phyloP scores from a whole-genome alignment of 495 filamentous ascomycete genomes.

The Penicillium mononematosum region DNA sequence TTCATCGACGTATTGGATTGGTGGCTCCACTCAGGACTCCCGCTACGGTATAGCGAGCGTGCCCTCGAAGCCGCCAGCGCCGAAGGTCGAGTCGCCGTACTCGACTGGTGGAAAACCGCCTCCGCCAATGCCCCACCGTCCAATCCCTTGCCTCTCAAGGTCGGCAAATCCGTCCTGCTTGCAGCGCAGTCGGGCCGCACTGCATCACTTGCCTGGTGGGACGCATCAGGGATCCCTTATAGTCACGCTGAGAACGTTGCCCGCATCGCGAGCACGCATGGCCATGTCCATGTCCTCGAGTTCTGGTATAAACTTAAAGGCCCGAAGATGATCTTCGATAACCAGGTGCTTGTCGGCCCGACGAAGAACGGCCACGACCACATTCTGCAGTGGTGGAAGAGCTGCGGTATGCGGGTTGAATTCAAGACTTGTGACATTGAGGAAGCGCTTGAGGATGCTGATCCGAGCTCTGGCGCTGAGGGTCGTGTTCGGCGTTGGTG shows the following conservation, averaged over 20 bases:
- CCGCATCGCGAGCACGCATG: constrained; percentile 78
- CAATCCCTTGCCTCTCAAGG: constrained; percentile 59
- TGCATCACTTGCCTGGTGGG: constrained; percentile 78
- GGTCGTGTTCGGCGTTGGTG: constrained; percentile 79
- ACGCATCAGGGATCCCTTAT: constrained; percentile 69
- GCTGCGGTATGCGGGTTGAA: constrained; percentile 72
- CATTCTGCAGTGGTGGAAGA: constrained; percentile 90
- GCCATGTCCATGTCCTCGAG: constrained; percentile 81
- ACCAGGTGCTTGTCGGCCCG: constrained; percentile 81
- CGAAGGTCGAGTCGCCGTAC: constrained; percentile 75
- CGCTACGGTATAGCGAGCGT: constrained; percentile 78
- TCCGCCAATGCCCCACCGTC: constrained; percentile 31
- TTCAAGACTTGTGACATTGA: constrained; percentile 96
- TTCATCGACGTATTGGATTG: constrained; percentile 84
- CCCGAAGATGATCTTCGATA: constrained; percentile 83
- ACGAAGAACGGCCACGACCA: constrained; percentile 82
- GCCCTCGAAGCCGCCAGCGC: constrained; percentile 83
- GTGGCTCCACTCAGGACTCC: constrained; percentile 81
- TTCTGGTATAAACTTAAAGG: constrained; percentile 77
- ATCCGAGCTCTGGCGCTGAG: constrained; percentile 60
- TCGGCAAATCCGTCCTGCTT: constrained; percentile 74
- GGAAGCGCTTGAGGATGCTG: constrained; percentile 84
- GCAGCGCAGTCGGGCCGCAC: constrained; percentile 77
- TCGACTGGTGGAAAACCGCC: constrained; percentile 87
- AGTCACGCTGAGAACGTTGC: constrained; percentile 74